phyloP scores from a whole-genome alignment of 441 rosid genomes.

The Populus trichocarpa region DNA sequence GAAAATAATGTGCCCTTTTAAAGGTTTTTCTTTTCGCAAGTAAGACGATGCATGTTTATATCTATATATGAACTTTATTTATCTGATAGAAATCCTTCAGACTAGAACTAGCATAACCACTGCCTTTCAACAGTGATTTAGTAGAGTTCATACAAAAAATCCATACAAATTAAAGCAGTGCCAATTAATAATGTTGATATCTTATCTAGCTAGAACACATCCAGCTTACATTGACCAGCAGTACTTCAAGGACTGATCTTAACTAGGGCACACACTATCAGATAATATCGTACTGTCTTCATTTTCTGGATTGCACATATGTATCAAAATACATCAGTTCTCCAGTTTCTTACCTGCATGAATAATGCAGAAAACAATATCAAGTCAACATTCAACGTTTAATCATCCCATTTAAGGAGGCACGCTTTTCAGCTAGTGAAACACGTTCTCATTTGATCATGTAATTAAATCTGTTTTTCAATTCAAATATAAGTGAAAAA shows the following conservation, averaged over 20 bases:
- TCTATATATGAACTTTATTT: neutral
- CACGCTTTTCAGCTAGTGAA: neutral
- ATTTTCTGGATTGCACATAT: neutral
- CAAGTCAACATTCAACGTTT: neutral
- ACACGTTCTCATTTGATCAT: neutral
- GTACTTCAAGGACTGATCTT: neutral
- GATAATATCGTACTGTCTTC: neutral
- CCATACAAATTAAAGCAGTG: neutral
- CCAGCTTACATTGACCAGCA: neutral
- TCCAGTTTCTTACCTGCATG: slow-evolving; percentile 14
- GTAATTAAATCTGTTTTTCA: too few species aligned
- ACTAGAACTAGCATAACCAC: slow-evolving; percentile 13
- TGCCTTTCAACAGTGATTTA: slow-evolving; percentile 13
- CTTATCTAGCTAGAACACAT: neutral
- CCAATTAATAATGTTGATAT: neutral
- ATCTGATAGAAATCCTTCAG: neutral
- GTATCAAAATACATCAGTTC: neutral
- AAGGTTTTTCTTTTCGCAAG: neutral
- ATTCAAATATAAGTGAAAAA: too few species aligned
- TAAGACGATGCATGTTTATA: too few species aligned
- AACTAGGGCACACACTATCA: neutral
- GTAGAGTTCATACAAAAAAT: neutral
- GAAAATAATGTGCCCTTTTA: too few species aligned
- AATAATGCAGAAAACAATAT: neutral
- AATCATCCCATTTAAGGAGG: neutral